Base-by-base conservation (phyloP, 768 basidiomycete species). In the Boletus sp. region DNA sequence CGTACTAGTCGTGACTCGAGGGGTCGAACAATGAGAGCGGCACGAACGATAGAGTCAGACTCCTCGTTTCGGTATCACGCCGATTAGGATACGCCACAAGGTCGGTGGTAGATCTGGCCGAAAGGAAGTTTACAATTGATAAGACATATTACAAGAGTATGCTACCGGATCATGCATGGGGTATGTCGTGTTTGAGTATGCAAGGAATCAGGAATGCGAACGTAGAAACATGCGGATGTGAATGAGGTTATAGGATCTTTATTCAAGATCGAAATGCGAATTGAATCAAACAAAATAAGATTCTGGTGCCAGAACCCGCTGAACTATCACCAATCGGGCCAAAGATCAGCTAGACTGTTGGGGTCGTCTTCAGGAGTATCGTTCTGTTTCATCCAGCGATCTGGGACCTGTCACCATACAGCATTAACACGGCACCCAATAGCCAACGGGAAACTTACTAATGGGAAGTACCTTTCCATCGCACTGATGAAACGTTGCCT, bases 331-430 rank as follows among this genome's bases (percentile, higher is more conserved):
- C 85, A 86, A 67, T 85, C 85, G 2, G 83, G 83, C 83, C 84
- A 85, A 40, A 85, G 71, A 55, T 87, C 85, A 30, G 73, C 73
- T 2, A 85, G 74, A 57, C 75, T 69, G 55, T 79, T 78, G 6
- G 80, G 73, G 58, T 92, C 90, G 65, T 91, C 90, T 67, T 92
- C 90, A 2, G 90, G 83, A 0, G 80, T 78, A 63, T 93, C 90
- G 53, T 80, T 83, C 57, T 87, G 87, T 70, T 94, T 94, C 89
- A 91, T 90, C 92, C 92, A 94, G 49, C 92, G 83, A 71, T 94
- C 92, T 10, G 92, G 92, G 45, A 90, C 83, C 92, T 94, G 47
- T 39, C 33, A 28, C 20, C 24, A 48, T 3, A 60, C 9, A 10
- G 17, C 32, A 29, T 52, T 37, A 55, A n/a, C 45, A 57, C 45